Base-by-base conservation (phyloP, 148 eudicot species). In the Spergularia marina region DNA sequence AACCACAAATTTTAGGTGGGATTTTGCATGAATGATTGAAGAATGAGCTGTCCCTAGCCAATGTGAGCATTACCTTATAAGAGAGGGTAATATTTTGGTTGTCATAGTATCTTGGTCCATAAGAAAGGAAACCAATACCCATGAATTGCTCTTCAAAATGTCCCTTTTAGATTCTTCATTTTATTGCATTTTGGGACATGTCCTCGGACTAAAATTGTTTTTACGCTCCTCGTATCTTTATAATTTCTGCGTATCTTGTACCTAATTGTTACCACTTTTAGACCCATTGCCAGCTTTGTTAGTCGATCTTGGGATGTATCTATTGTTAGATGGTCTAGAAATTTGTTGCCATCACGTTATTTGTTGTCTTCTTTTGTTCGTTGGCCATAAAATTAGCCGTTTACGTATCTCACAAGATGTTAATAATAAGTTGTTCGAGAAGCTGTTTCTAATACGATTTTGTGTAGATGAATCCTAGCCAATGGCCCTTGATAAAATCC, bases 51-150 rank as follows among this genome's bases (percentile, higher is more conserved):
- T 20, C 61, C 30, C 39, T 36, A 55, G 15, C 60, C 41, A 23
- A 52, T 13, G 14, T 70, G 20, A 15, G 55, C 71, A 18, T 68
- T 68, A 68, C 56, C 71, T 52, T 69, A 58, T 17, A 21, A 23
- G 14, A 70, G 34, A 25, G 49, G 56, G 65, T 23, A 69, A 68
- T 16, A 68, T 47, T 44, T 0, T 0, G 49, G 65, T 13, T 40
- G 65, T 67, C 41, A 66, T 40, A 53, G 16, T 63, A 65, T 23
- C 21, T 21, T 69, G 74, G 72, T 59, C 47, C 74, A 44, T 25
- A 9, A 58, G 69, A 68, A 56, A 68, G 74, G 74, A 59, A 60
- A 62, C 79, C 63, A 51, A 30, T 49, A 39, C 68, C 52, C 78
- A 8, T 57, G 18, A 76, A 68, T 67, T 56, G 70, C 62, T 74